phyloP scores from a whole-genome alignment of 306 rosid genomes.

The Citrullus amarus region DNA sequence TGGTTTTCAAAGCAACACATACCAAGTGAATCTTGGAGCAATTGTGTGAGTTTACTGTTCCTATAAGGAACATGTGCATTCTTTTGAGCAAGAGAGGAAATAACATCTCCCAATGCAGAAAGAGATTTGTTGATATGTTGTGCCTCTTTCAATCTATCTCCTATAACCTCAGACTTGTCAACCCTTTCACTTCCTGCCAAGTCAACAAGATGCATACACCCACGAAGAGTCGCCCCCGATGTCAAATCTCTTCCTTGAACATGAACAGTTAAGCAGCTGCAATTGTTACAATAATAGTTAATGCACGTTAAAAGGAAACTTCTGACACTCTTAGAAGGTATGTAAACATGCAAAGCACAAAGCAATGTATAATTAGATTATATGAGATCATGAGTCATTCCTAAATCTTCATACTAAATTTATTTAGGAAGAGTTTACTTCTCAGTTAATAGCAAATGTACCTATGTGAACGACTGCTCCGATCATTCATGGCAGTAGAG shows the following conservation, averaged over 20 bases:
- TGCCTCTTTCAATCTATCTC: constrained; percentile 96
- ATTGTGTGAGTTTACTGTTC: constrained; percentile 91
- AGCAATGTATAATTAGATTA: not conserved
- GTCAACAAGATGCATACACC: constrained; percentile 91
- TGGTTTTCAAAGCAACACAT: not conserved
- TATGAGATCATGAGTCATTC: not conserved
- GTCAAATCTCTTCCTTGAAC: constrained; percentile 79
- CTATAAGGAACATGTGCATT: constrained; percentile 89
- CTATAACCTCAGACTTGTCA: constrained; percentile 86
- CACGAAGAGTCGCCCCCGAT: constrained; percentile 54
- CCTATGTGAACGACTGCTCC: constrained; percentile 96
- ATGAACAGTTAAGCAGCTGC: constrained; percentile 93
- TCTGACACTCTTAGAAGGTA: not conserved
- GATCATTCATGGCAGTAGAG: constrained; percentile 78
- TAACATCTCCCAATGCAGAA: constrained; percentile 93
- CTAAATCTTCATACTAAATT: not conserved
- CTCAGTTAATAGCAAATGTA: constrained; percentile 8
- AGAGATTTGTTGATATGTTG: constrained; percentile 94
- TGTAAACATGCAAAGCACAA: not conserved
- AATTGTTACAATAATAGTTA: constrained; percentile 15
- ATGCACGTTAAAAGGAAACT: not conserved
- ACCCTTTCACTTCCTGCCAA: constrained; percentile 98
- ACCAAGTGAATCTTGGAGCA: constrained; percentile 97
- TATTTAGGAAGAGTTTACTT: not conserved
- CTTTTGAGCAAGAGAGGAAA: constrained; percentile 77